Evolutionary conservation across 1,139 yeast species (phyloP), one percentile per base, ranked within the genome.

Genomic region (Nakaseomyces sp.): DNA sequence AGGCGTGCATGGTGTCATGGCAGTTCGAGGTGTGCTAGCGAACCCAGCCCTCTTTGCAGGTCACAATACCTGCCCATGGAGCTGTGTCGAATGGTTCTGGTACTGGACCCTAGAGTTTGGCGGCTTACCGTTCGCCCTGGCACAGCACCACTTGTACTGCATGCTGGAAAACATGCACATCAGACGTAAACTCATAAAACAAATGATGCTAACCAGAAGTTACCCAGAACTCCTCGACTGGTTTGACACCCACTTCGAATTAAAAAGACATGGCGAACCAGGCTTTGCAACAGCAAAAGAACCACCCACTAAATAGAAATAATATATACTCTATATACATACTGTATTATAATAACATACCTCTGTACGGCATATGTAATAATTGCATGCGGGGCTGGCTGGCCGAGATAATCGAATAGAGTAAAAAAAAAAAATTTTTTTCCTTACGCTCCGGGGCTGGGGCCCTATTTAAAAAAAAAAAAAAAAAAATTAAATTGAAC

Each of bases 41-140:
- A 91, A 91, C 58, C 98, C 98, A 0, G 95, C 91, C 0, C 59
- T 91, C 50, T 91, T 91, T 65, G 74, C 84, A 3, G 95, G 95
- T 0, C 74, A 65, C 57, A 66, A 68, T 0, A 69, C 67, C 42
- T 81, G 96, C 3, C 96, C 97, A 1, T 91, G 97, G 97, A 74
- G 80, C 6, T 91, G 95, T 5, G 69, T 91, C 6, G 98, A 93
- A 61, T 69, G 72, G 48, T 85, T 89, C 61, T 77, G 88, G 83
- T 81, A 85, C 57, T 76, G 79, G 52, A 77, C 86, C 9, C 74
- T 87, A 9, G 76, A 81, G 19, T 87, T 81, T 57, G 64, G 64
- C 10, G 96, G 95, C 0, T 68, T 89, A 45, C 96, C 95, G 1
- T 88, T 77, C 60, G 77, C 89, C 55, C 69, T 91, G 26, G 71